Base-by-base conservation (phyloP, 75 land plant species). In the Pinus tabuliformis region DNA sequence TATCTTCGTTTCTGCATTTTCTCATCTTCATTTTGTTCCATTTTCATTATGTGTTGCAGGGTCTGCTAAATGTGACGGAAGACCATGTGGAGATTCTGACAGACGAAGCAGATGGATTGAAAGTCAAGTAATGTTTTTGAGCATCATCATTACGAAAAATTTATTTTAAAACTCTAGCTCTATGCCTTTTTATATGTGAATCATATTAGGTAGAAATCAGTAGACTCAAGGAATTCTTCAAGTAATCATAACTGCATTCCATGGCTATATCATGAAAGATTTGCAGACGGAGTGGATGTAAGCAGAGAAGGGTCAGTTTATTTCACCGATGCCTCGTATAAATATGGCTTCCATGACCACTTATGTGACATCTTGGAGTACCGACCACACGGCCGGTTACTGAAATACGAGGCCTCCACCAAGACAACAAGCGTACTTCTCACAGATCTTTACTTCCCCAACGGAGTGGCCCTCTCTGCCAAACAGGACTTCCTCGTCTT, bases 271-370 rank as follows among this genome's bases (percentile, higher is more conserved):
- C 5, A 39, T 39, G 1, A 5, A 4, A 39, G 42, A 39, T 39
- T 39, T 39, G 42, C 42, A 39, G 42, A 39, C 3, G 42, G 42
- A 1, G 83, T 89, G 0, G 92, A 85, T 30, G 86, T 91, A 4
- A 83, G 83, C 13, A 78, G 72, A 8, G 89, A 91, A 45, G 96
- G 96, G 26, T 64, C 72, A 0, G 78, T 92, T 24, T 95, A 92
- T 75, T 95, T 95, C 86, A 90, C 98, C 0, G 95, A 92, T 59
- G 87, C 98, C 17, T 80, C 84, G 3, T 75, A 70, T 76, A 95
- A 92, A 78, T 90, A 77, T 76, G 14, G 9, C 17, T 4, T 90
- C 4, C 26, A 65, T 0, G 49, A 64, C 0, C 22, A 24, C 49
- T 1, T 57, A 8, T 13, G 39, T 12, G 94, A 89, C 37, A 0